phyloP scores from a whole-genome alignment of 257 asterid species.

The Nicotiana tabacum region DNA sequence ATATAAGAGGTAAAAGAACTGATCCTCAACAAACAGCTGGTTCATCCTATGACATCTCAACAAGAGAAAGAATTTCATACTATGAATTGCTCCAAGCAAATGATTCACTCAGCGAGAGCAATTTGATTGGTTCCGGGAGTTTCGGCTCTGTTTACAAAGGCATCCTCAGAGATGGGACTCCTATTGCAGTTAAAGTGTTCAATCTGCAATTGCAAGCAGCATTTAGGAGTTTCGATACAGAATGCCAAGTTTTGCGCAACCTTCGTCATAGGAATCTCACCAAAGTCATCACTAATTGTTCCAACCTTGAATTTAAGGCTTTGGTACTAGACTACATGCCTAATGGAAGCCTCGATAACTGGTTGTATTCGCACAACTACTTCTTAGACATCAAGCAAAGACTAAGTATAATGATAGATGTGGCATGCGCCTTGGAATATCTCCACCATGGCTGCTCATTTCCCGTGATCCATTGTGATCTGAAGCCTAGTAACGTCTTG shows the following conservation, averaged over 20 bases:
- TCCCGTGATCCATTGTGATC: constrained; percentile 5
- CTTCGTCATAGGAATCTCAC: constrained; percentile 12
- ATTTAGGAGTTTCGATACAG: neutral
- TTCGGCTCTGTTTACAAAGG: neutral
- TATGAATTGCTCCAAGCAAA: neutral
- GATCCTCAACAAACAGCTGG: neutral
- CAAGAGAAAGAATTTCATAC: constrained; percentile 10
- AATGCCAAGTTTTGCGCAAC: constrained; percentile 1
- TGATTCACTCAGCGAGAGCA: neutral
- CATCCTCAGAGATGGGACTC: neutral
- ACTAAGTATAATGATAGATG: neutral
- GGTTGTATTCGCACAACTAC: neutral
- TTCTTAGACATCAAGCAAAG: constrained; percentile 2
- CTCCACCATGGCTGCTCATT: constrained; percentile 1
- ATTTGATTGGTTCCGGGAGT: neutral
- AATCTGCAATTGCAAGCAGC: neutral
- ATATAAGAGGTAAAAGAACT: neutral
- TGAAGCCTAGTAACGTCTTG: neutral
- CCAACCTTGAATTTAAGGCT: constrained; percentile 13
- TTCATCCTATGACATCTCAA: neutral
- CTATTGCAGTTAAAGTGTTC: constrained; percentile 3
- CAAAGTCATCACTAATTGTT: constrained; percentile 1
- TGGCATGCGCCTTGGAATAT: constrained; percentile 8
- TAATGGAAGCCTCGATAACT: constrained; percentile 12
- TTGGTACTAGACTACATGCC: neutral